Base-by-base conservation (phyloP, 768 basidiomycete genomes). In the Daedaleopsis sinensis region DNA sequence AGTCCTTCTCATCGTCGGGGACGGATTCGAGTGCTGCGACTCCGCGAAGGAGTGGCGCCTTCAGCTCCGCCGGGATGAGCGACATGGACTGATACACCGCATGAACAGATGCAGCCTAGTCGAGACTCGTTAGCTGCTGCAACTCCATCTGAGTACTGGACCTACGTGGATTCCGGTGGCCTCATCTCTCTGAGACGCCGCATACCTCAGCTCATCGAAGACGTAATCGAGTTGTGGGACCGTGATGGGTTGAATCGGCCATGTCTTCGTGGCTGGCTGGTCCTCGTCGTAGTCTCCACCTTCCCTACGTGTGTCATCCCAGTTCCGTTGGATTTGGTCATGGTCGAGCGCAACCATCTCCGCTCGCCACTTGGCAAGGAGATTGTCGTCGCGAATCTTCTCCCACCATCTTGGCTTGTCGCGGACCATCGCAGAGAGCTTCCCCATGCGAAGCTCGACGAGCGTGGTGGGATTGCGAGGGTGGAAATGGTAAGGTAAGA, bases 1-100 rank as follows among this genome's bases (percentile, higher is more conserved):
- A 82, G 65, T 82, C 81, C 43, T 74, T 78, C 53, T 71, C 27
- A 0, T 67, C 68, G 7, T 74, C 76, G 0, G 77, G 74, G 11
- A 78, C 71, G 42, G 70, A 61, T 63, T 83, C 79, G 27, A 82
- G 75, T 2, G 50, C 21, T 5, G 63, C 37, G 1, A 51, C 56
- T 4, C 39, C 59, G 9, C 42, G 37, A 7, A 58, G n/a, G 27
- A 61, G 48, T 3, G 21, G 1, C 0, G 38, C 35, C 44, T 59
- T 65, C 24, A 65, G 39, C 3, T 50, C 56, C 0, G 57, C n/a
- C 5, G 59, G 58, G 3, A 65, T 61, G 37, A 65, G 47, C 16
- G 37, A 49, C 7, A 43, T 46, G 2, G 64, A 61, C 52, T 58
- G 52, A 46, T 61, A 58, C 7, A 58, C 53, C 44, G 15, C 42